Evolutionary conservation across 2,329 filamentous ascomycete genomes (phyloP).

Genomic region (Sclerotinia minor): DNA sequence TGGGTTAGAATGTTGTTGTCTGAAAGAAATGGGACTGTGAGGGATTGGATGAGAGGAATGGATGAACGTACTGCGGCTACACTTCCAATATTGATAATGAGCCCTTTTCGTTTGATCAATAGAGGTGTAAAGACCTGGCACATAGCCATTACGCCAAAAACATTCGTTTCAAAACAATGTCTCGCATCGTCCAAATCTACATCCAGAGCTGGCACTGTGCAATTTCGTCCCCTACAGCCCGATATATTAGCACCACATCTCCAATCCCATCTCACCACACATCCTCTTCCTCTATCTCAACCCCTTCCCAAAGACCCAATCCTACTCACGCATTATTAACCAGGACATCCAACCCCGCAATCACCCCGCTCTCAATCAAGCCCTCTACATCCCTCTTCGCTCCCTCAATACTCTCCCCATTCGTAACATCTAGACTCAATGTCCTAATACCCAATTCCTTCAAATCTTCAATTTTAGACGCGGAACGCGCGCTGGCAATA

Average conservation of each 20-base stretch:
- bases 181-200: conserved; percentile 40
- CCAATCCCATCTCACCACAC: not conserved
- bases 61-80: conserved; percentile 42
- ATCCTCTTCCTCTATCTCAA: not conserved
- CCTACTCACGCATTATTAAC: conserved; percentile 76
- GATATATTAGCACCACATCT: not conserved
- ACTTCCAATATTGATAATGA: conserved; percentile 38
- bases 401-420: conserved; percentile 30
- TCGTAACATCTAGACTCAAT: conserved; percentile 47
- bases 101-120: conserved; percentile 38
- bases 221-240: conserved; percentile 31
- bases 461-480: conserved; percentile 41
- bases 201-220: conserved; percentile 40
- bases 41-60: not conserved
- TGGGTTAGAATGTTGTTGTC: not conserved
- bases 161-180: conserved; percentile 44
- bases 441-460: conserved; percentile 42
- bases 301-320: not conserved
- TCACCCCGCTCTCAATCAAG: conserved; percentile 49
- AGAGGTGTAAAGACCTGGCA: conserved; percentile 44
- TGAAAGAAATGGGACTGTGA: too few species aligned
- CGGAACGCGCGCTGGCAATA: conserved; percentile 46
- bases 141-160: conserved; percentile 49
- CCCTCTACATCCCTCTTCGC: conserved; percentile 36
- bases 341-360: conserved; percentile 75